Evolutionary conservation across 2,329 filamentous ascomycete species (phyloP).

Genomic region (Pseudogymnoascus sp.): DNA sequence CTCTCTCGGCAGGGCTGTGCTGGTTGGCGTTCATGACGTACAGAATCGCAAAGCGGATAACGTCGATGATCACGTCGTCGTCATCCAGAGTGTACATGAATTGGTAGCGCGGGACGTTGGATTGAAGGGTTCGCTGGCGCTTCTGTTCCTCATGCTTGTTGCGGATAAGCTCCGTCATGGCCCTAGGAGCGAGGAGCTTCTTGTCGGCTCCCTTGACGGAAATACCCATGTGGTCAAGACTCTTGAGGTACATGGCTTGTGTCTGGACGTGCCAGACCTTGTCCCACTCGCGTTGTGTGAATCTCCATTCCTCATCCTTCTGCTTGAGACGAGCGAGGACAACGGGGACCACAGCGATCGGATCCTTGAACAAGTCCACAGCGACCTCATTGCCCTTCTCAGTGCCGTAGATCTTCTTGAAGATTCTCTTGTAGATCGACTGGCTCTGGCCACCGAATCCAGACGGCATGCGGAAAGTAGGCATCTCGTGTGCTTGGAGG

Average conservation of each 20-base stretch:
- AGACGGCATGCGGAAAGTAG: conserved; percentile 68
- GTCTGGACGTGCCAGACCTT: conserved; percentile 98
- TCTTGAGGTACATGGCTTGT: conserved; percentile 89
- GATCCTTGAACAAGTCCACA: conserved; percentile 74
- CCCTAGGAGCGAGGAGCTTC: conserved; percentile 81
- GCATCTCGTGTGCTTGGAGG: conserved; percentile 64
- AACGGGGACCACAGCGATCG: conserved; percentile 80
- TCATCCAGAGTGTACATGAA: conserved; percentile 68
- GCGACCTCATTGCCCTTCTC: conserved; percentile 81
- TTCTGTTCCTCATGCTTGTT: conserved; percentile 88
- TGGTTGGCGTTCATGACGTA: conserved; percentile 61
- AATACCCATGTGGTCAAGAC: conserved; percentile 92
- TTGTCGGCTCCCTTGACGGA: conserved; percentile 85
- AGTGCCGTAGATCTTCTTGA: conserved; percentile 92
- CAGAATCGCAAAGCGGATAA: conserved; percentile 54
- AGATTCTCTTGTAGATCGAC: conserved; percentile 91
- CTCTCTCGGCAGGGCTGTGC: conserved; percentile 64
- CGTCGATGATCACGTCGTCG: conserved; percentile 55
- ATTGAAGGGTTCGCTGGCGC: conserved; percentile 56
- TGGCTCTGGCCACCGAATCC: conserved; percentile 88
- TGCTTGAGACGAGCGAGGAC: conserved; percentile 85
- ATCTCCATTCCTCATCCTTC: conserved; percentile 96
- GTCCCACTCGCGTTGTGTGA: conserved; percentile 91
- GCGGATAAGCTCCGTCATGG: conserved; percentile 82
- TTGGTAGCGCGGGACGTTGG: conserved; percentile 59